Evolutionary conservation across 2,329 filamentous ascomycete species (phyloP).

Genomic region (Monosporascus sp.): DNA sequence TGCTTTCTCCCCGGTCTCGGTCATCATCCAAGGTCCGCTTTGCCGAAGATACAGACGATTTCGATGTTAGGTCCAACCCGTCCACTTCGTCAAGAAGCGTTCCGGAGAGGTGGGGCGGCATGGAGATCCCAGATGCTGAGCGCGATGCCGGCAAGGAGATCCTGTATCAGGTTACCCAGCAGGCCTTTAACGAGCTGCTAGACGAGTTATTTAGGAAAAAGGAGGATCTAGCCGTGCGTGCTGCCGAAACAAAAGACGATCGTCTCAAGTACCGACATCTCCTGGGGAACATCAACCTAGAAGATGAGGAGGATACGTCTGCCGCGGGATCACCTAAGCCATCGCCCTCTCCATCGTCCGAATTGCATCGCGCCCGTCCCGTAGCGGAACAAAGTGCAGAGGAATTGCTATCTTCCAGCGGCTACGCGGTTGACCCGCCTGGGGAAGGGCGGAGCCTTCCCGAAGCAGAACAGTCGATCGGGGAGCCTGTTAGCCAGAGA

Average conservation of each 20-base stretch:
- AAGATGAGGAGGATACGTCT: conserved; percentile 23
- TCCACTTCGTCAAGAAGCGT: conserved; percentile 69
- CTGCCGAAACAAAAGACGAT: conserved; percentile 56
- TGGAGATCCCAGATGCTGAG: conserved; percentile 76
- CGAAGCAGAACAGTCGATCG: conserved; percentile 3
- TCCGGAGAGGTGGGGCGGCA: conserved; percentile 71
- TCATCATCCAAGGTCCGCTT: conserved; percentile 79
- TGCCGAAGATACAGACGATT: conserved; percentile 65
- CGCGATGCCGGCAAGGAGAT: conserved; percentile 82
- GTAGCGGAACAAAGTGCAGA: conserved; percentile 28
- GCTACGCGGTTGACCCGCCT: conserved; percentile 35
- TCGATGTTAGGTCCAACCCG: conserved; percentile 65
- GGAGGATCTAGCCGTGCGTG: conserved; percentile 70
- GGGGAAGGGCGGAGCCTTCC: conserved; percentile 4
- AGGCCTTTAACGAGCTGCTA: conserved; percentile 88
- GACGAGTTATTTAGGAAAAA: conserved; percentile 78
- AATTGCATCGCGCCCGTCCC: conserved; percentile 6
- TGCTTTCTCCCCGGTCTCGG: conserved; percentile 53
- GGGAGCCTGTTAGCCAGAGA: conserved; percentile 1
- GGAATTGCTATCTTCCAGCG: conserved; percentile 39
- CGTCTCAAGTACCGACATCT: conserved; percentile 53
- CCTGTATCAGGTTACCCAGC: conserved; percentile 84
- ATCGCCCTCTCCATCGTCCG: conserved; percentile 5
- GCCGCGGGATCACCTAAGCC: conserved; percentile 4
- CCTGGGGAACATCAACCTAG: conserved; percentile 38